Percentiles rank a stretch among this genome's conserved stretches.
phyloP scores from a whole-genome alignment of 2,329 filamentous ascomycete genomes.

The Aplosporella prunicola region DNA sequence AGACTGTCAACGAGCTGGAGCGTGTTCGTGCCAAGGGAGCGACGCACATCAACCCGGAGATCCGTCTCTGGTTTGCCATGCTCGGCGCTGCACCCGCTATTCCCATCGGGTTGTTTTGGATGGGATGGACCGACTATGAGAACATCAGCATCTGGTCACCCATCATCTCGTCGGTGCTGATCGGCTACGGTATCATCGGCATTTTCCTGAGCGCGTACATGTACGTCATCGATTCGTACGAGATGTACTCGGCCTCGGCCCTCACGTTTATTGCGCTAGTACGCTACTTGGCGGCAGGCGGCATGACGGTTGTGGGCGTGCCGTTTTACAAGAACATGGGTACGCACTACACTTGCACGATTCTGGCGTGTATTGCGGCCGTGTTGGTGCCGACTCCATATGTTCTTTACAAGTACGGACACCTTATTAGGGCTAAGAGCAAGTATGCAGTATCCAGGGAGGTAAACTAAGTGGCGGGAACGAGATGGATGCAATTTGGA shows the following conservation, averaged over 20 bases:
- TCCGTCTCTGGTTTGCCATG: slow-evolving; percentile 46
- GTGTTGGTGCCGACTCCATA: slow-evolving; percentile 26
- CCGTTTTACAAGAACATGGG: slow-evolving; percentile 33
- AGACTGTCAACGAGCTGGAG: slow-evolving; percentile 35
- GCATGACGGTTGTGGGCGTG: slow-evolving; percentile 30
- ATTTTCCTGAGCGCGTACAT: slow-evolving; percentile 43
- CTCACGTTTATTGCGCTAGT: slow-evolving; percentile 34
- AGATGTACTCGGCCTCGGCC: slow-evolving; percentile 42
- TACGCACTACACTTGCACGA: slow-evolving; percentile 27
- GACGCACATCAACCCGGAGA: slow-evolving; percentile 39
- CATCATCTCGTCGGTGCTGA: slow-evolving; percentile 41
- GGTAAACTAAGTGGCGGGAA: not conserved
- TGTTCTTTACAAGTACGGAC: slow-evolving; percentile 27
- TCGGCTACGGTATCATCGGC: slow-evolving; percentile 42
- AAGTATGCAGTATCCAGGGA: slow-evolving; percentile 9
- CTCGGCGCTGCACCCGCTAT: slow-evolving; percentile 39
- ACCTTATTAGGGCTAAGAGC: slow-evolving; percentile 7
- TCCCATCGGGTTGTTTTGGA: slow-evolving; percentile 48
- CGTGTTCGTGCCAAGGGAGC: slow-evolving; percentile 31
- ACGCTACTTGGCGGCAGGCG: slow-evolving; percentile 32
- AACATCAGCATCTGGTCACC: slow-evolving; percentile 44
- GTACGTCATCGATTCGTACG: slow-evolving; percentile 51
- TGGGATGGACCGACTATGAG: slow-evolving; percentile 44
- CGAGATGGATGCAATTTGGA: too few species aligned
- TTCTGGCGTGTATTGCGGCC: slow-evolving; percentile 28